Percentiles rank a stretch among this genome's conserved stretches.
These are phyloP conservation scores for Phytophthora chlamydospora DNA, from an alignment of 352 stramenopile genomes.

Conservation along the genomic window DNA sequence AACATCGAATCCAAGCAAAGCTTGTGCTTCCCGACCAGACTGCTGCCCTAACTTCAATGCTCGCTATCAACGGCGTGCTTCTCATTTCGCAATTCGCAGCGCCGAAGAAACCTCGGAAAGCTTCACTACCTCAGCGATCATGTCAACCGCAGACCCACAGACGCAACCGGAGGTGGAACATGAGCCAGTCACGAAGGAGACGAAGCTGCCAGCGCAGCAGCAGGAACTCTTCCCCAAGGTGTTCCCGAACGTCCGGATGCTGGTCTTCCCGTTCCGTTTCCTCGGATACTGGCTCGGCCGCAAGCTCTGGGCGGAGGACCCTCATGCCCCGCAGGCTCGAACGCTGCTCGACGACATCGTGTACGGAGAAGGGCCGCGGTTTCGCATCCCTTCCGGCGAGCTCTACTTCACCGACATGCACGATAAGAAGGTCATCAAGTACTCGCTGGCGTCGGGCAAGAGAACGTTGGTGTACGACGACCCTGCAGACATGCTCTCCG, in stretches of 20 bases:
- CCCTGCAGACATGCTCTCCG: constrained; percentile 56
- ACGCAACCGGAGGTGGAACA: constrained; percentile 14
- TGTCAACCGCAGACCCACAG: constrained; percentile 1
- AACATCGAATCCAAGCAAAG: not conserved
- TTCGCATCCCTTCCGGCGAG: constrained; percentile 51
- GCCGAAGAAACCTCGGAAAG: not conserved
- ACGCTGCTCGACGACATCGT: constrained; percentile 39
- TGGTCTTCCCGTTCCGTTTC: constrained; percentile 43
- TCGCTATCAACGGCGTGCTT: not conserved
- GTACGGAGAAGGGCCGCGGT: constrained; percentile 67
- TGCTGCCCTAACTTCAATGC: constrained; percentile 2
- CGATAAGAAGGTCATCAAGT: constrained; percentile 62
- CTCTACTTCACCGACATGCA: constrained; percentile 78
- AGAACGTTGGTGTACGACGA: constrained; percentile 50
- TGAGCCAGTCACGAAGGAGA: not conserved
- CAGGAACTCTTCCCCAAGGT: constrained; percentile 35
- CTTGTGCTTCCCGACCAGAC: constrained; percentile 1
- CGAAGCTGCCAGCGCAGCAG: constrained; percentile 1
- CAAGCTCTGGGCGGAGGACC: constrained; percentile 28
- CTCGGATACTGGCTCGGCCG: constrained; percentile 39
- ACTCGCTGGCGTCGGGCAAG: constrained; percentile 47
- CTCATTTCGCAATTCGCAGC: constrained; percentile 18
- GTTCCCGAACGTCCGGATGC: constrained; percentile 37
- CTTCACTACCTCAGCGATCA: not conserved
- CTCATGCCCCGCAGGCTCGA: constrained; percentile 20